Evolutionary conservation across 1,284 basidiomycete genomes (phyloP).

Genomic region (Pseudozyma hubeiensis): DNA sequence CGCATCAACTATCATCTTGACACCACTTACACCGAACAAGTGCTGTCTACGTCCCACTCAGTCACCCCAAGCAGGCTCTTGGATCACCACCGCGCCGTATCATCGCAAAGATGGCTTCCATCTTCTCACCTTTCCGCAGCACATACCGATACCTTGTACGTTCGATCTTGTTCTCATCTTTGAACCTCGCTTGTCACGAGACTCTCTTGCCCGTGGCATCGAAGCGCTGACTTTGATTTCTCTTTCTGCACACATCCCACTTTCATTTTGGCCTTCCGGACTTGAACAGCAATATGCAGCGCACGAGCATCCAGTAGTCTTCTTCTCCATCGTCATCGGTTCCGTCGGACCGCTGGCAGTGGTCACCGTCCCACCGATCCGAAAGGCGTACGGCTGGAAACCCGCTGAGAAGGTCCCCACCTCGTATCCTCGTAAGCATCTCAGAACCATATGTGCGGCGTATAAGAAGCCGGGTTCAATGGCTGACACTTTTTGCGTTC

Average conservation of each 20-base stretch:
- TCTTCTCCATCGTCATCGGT: conserved; percentile 85
- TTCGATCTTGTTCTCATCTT: conserved; percentile 4
- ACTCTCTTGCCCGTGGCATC: neutral
- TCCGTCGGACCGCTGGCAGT: conserved; percentile 76
- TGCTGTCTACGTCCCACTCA: too few species aligned
- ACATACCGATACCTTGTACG: conserved; percentile 64
- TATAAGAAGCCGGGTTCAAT: too few species aligned
- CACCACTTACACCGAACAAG: too few species aligned
- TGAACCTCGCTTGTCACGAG: neutral
- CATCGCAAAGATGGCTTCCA: conserved; percentile 41
- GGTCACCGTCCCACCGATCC: conserved; percentile 81
- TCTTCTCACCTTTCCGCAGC: conserved; percentile 58
- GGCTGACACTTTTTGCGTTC: neutral
- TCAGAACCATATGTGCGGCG: conserved; percentile 35
- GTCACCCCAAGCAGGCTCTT: too few species aligned
- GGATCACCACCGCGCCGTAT: too few species aligned
- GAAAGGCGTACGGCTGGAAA: conserved; percentile 78
- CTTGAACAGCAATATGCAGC: conserved; percentile 78
- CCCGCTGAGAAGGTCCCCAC: conserved; percentile 81
- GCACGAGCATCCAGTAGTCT: conserved; percentile 91
- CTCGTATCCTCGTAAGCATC: conserved; percentile 82
- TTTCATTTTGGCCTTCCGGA: too few species aligned
- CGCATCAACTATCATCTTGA: too few species aligned
- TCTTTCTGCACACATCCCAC: too few species aligned
- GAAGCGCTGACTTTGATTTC: neutral